These are phyloP conservation scores for Aspergillus nomiae DNA, from an alignment of 2,329 filamentous ascomycete genomes.

Conservation along the genomic window DNA sequence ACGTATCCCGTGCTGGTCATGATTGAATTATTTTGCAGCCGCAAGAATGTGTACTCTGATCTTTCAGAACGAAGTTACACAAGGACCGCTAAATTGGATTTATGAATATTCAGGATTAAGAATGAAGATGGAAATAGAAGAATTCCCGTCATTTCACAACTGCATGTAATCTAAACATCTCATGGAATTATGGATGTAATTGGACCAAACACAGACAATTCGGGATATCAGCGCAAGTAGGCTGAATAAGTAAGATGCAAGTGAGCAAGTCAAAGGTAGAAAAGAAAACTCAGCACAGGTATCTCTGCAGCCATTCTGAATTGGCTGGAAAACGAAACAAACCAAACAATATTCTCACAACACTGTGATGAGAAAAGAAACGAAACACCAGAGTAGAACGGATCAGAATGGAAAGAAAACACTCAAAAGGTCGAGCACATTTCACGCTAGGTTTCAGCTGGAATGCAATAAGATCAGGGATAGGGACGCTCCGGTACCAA, in stretches of 20 bases:
- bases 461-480: slow-evolving; percentile 11
- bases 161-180: slow-evolving; percentile 21
- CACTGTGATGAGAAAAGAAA: slow-evolving; percentile 14
- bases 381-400: slow-evolving; percentile 8
- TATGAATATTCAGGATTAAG: not conserved
- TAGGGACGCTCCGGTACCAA: slow-evolving; percentile 15
- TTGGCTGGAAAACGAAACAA: slow-evolving; percentile 22
- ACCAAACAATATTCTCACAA: slow-evolving; percentile 16
- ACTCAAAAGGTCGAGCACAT: slow-evolving; percentile 9
- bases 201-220: slow-evolving; percentile 16
- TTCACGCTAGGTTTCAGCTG: slow-evolving; percentile 11
- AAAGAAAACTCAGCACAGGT: slow-evolving; percentile 33
- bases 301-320: slow-evolving; percentile 35
- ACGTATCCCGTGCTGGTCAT: not conserved
- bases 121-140: not conserved
- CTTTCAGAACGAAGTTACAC: not conserved
- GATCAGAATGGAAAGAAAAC: slow-evolving; percentile 11
- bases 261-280: slow-evolving; percentile 14
- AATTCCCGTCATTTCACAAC: slow-evolving; percentile 9
- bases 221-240: slow-evolving; percentile 18
- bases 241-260: slow-evolving; percentile 14
- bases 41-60: not conserved
- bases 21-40: not conserved
- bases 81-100: not conserved
- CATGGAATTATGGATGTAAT: slow-evolving; percentile 17